phyloP scores from a whole-genome alignment of 2,329 filamentous ascomycete genomes.

The Colletotrichum eremochloae region DNA sequence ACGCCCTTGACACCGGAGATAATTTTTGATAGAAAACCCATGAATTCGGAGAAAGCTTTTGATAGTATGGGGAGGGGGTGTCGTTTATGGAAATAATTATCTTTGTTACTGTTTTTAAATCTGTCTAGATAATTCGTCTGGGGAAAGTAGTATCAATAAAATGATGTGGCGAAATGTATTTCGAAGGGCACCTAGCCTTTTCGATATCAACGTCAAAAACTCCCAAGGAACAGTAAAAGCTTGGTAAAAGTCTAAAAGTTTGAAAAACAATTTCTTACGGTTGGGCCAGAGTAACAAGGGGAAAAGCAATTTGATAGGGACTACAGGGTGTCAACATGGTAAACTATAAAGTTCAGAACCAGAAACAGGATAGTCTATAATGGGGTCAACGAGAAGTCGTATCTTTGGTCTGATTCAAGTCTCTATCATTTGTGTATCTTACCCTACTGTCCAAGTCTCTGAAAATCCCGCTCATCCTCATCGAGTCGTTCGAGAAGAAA shows the following conservation, averaged over 20 bases:
- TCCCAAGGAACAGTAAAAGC: not conserved
- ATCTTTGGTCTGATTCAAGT: not conserved
- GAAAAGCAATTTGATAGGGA: not conserved
- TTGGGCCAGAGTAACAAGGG: not conserved
- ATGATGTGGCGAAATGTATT: not conserved
- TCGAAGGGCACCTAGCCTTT: not conserved
- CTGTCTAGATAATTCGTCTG: no score
- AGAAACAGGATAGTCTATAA: not conserved
- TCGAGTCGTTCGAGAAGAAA: not conserved
- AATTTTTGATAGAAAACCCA: not conserved
- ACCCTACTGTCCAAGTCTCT: not conserved
- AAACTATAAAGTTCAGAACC: not conserved
- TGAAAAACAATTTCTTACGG: not conserved
- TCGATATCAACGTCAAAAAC: not conserved
- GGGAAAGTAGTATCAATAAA: no score
- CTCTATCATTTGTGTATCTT: not conserved
- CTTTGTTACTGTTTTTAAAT: accelerated
- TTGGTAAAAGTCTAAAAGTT: not conserved
- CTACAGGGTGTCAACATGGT: not conserved
- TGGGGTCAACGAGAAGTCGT: not conserved
- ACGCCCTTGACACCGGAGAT: not conserved
- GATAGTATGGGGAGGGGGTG: no score
- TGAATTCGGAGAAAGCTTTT: not conserved
- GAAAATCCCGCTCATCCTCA: not conserved
- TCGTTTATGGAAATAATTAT: no score